Conservation (phyloP, 306 rosid species). For the Prinsepia uniflora region DNA sequence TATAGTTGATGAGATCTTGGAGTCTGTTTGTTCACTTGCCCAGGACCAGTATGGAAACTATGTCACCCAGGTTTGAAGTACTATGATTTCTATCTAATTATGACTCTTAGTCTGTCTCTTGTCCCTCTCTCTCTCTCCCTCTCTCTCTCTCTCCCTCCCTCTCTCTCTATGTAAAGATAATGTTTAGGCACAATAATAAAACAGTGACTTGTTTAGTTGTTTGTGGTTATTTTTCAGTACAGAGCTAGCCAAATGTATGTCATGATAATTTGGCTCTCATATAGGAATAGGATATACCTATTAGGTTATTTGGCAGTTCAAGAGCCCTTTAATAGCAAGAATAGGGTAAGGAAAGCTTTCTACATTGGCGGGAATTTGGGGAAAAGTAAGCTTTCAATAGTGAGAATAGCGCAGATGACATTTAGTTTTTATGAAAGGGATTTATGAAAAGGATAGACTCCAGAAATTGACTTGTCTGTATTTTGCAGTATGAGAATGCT, state of each 20-base stretch:
- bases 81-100: background rate
- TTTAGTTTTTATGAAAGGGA: background rate
- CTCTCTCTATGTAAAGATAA: background rate
- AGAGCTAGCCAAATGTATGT: background rate
- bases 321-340: background rate
- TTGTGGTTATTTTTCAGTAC: background rate
- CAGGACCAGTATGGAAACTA: conserved; percentile 75
- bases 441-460: background rate
- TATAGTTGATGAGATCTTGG: conserved; percentile 60
- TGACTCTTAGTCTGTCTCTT: background rate
- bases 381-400: background rate
- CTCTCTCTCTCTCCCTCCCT: too few relatives aligned
- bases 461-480: background rate
- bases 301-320: background rate
- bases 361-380: background rate
- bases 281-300: background rate
- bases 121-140: background rate
- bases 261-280: background rate
- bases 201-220: background rate
- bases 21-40: conserved; percentile 48
- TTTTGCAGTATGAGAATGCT: background rate
- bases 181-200: background rate
- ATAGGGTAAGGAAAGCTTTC: background rate
- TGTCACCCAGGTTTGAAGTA: conserved; percentile 51
- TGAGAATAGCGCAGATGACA: background rate